Base-by-base conservation (phyloP, 139 green algal species). In the Pedinophyceae sp. region DNA sequence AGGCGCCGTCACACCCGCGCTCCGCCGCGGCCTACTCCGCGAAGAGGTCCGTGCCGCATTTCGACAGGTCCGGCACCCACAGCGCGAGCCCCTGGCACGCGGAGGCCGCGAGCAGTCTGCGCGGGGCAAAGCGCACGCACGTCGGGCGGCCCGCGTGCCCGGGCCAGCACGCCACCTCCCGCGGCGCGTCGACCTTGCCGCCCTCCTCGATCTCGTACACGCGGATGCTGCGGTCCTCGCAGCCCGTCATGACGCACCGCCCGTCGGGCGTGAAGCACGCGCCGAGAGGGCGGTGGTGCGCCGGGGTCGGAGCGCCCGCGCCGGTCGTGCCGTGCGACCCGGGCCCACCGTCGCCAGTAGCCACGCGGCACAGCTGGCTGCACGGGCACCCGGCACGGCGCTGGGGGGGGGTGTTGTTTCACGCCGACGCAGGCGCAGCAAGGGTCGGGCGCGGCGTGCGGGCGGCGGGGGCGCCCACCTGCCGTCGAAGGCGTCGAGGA, bases 401-500 rank as follows among this genome's bases (percentile, higher is more conserved):
- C 7, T 43, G 34, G 13, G 10, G 34, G 34, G 34, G 34, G n/a
- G n/a, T n/a, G n/a, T n/a, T 7, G 13, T 50, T 50, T 15, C 43
- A n/a, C 5, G 43, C 19, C 43, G 4, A 50, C 5, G 5, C 43
- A 50, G 25, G 49, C 22, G 25, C 22, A 38, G 49, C 23, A 18
- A 6, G 23, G n/a, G n/a, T n/a, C n/a, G n/a, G n/a, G n/a, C n/a
- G n/a, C n/a, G n/a, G n/a, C n/a, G n/a, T n/a, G n/a, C n/a, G n/a
- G n/a, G n/a, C n/a, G n/a, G n/a, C n/a, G n/a, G n/a, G n/a, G n/a
- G n/a, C n/a, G n/a, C n/a, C 24, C 49, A 70, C 48, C 61, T 22
- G 6, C 70, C 67, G 6, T 73, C 50, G 61, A 84, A 95, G 0
- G 84, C 80, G 57, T 95, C 83, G 23, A 95, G 53, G 15, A 93